phyloP scores from a whole-genome alignment of 176 grass and related monocot genomes.

The Otatea glauca region DNA sequence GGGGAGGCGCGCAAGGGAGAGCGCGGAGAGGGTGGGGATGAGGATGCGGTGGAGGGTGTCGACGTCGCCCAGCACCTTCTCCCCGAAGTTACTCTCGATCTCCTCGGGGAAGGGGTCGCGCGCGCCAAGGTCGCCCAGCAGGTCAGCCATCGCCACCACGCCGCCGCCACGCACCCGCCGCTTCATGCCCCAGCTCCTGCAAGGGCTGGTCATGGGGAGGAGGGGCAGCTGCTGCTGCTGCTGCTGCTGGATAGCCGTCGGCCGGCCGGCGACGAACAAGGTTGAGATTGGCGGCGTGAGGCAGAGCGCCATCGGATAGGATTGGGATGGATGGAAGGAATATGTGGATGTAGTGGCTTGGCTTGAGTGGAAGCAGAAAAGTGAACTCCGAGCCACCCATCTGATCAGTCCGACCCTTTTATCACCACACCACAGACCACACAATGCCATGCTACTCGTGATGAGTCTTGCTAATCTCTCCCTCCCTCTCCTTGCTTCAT shows the following conservation, averaged over 20 bases:
- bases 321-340: too few species aligned
- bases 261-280: neutral
- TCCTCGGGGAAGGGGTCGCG: constrained; percentile 86
- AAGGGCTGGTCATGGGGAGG: neutral
- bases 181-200: neutral
- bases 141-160: constrained; percentile 52
- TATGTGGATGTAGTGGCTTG: too few species aligned
- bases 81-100: constrained; percentile 80
- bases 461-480: too few species aligned
- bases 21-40: constrained; percentile 72
- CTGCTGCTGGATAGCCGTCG: neutral
- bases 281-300: neutral
- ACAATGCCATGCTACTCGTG: too few species aligned
- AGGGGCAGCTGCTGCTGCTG: neutral
- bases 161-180: constrained; percentile 22
- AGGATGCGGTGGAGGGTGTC: constrained; percentile 93
- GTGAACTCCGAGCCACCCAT: too few species aligned
- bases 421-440: too few species aligned
- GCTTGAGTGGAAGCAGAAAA: too few species aligned
- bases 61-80: constrained; percentile 71
- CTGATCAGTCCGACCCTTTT: too few species aligned
- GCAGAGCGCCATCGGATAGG: neutral
- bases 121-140: constrained; percentile 72
- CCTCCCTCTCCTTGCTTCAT: too few species aligned
- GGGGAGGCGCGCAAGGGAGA: constrained; percentile 66